Evolutionary conservation across 306 rosid genomes (phyloP).

Genomic region (Amphicarpaea edgeworthii): DNA sequence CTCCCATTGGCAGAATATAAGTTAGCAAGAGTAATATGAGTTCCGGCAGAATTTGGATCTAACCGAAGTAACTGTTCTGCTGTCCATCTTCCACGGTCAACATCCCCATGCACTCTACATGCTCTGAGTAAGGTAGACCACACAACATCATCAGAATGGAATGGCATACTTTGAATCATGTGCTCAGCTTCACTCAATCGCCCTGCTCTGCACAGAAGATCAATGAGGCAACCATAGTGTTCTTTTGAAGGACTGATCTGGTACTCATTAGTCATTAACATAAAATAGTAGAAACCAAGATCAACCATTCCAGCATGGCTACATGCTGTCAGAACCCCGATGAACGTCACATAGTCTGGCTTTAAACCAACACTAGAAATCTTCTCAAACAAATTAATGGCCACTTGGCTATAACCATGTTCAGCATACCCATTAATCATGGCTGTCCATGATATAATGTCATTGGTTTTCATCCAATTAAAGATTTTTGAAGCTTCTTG

Average conservation of each 20-base stretch:
- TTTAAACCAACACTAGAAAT: constrained; percentile 58
- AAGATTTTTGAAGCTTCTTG: constrained; percentile 70
- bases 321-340: constrained; percentile 79
- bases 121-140: constrained; percentile 91
- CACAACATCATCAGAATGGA: constrained; percentile 70
- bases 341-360: constrained; percentile 76
- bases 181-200: constrained; percentile 69
- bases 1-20: constrained; percentile 73
- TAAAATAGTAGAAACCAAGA: constrained; percentile 74
- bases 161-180: constrained; percentile 69
- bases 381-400: constrained; percentile 74
- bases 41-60: constrained; percentile 72
- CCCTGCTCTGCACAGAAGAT: constrained; percentile 89
- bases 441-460: constrained; percentile 81
- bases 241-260: constrained; percentile 70
- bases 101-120: constrained; percentile 67
- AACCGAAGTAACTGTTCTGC: constrained; percentile 71
- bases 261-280: constrained; percentile 57
- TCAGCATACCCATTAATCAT: constrained; percentile 82
- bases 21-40: constrained; percentile 79
- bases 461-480: constrained; percentile 42
- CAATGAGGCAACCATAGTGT: constrained; percentile 82
- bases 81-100: constrained; percentile 65
- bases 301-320: constrained; percentile 82
- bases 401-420: constrained; percentile 75